phyloP scores from a whole-genome alignment of 306 rosid genomes.

The Rosa multiflora region DNA sequence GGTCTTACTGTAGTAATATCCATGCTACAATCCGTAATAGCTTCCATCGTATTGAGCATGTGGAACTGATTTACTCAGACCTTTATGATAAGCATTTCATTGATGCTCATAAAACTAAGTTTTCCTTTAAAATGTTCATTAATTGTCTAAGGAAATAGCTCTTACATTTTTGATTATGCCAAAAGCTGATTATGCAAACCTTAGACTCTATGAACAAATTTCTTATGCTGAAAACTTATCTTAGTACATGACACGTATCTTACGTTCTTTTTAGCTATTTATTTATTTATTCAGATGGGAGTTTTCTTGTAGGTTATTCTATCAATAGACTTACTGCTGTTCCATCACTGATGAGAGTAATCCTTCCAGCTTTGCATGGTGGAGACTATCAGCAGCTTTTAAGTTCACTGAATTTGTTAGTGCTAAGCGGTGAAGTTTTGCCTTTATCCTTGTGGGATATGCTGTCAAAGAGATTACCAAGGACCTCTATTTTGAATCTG shows the following conservation, averaged over 20 bases:
- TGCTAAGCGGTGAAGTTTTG: constrained; percentile 81
- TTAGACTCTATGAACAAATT: neutral
- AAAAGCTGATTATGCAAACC: neutral
- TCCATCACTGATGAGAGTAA: constrained; percentile 77
- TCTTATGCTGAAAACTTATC: neutral
- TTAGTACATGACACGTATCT: neutral
- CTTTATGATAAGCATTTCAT: neutral
- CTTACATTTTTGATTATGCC: neutral
- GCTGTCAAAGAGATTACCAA: constrained; percentile 60
- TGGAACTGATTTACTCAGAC: neutral
- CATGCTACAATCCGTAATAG: neutral
- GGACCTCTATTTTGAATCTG: constrained; percentile 74
- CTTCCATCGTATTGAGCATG: neutral
- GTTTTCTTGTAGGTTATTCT: constrained; percentile 61
- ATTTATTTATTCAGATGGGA: constrained; percentile 7
- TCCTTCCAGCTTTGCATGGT: constrained; percentile 67
- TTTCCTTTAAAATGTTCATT: neutral
- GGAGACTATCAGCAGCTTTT: constrained; percentile 14
- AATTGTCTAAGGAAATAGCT: neutral
- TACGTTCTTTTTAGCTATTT: neutral
- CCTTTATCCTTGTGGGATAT: constrained; percentile 62
- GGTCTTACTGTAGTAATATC: neutral
- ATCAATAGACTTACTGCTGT: constrained; percentile 67
- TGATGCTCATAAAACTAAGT: neutral
- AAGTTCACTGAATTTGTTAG: constrained; percentile 63